Conservation (phyloP, 768 basidiomycete genomes). For the Hydnum rufescens region DNA sequence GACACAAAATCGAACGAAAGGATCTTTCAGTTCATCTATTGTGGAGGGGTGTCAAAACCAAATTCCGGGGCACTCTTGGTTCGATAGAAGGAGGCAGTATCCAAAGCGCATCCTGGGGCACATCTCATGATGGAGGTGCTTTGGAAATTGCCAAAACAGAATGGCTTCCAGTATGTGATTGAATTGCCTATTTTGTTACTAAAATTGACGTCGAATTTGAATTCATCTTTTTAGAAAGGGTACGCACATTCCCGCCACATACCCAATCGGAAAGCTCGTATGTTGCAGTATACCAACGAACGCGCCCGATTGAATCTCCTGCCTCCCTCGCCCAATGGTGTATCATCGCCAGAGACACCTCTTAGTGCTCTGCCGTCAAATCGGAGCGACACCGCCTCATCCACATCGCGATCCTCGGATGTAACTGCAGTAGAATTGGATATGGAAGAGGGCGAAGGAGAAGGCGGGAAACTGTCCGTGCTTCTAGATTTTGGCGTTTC, state of each 20-base stretch:
- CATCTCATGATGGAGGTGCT: constrained; percentile 7
- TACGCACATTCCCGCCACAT: constrained; percentile 7
- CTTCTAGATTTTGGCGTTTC: constrained; percentile 4
- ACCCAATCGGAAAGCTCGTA: constrained; percentile 9
- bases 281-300: constrained; percentile 9
- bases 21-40: constrained; percentile 5
- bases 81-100: not conserved
- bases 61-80: constrained; percentile 2
- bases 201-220: not conserved
- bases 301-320: constrained; percentile 8
- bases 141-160: constrained; percentile 6
- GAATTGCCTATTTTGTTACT: not conserved
- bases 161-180: constrained; percentile 5
- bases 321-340: constrained; percentile 1
- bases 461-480: constrained; percentile 10
- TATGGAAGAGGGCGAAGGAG: constrained; percentile 7
- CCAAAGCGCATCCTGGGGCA: constrained; percentile 9
- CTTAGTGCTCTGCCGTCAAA: not conserved
- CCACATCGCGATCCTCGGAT: not conserved
- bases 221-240: not conserved
- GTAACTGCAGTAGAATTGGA: constrained; percentile 1
- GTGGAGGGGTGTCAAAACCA: constrained; percentile 7
- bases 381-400: constrained; percentile 1
- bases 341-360: not conserved
- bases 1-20: constrained; percentile 3